Percentiles rank a stretch among this genome's conserved stretches.
Conservation (phyloP, 768 basidiomycete genomes). For the Leucosporidium yakuticum region DNA sequence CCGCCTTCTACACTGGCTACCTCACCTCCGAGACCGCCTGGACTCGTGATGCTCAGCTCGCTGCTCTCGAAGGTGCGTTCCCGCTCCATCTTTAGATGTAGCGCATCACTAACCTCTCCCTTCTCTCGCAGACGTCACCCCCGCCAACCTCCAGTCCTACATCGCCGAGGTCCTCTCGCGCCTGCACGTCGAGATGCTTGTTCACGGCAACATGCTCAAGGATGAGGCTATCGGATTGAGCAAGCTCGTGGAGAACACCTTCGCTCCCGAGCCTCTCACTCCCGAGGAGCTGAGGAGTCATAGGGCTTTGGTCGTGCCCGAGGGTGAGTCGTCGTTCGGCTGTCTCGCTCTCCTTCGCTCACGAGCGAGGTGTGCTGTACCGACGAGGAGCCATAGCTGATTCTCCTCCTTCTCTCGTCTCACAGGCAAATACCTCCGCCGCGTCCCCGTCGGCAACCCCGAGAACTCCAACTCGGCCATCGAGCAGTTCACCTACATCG, state of each 20-base stretch:
- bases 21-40: constrained; percentile 65
- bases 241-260: constrained; percentile 61
- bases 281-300: constrained; percentile 52
- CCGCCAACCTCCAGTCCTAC: constrained; percentile 64
- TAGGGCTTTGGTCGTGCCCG: constrained; percentile 59
- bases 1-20: constrained; percentile 69
- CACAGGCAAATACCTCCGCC: constrained; percentile 65
- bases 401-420: neutral
- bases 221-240: constrained; percentile 73
- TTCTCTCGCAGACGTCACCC: constrained; percentile 48
- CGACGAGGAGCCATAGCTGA: neutral
- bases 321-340: constrained; percentile 49
- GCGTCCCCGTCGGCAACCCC: constrained; percentile 64
- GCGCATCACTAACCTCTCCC: neutral
- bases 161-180: constrained; percentile 56
- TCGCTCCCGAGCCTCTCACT: constrained; percentile 56
- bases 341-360: neutral
- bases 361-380: neutral
- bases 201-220: constrained; percentile 75
- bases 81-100: neutral
- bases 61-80: constrained; percentile 65
- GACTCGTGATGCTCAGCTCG: constrained; percentile 69
- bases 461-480: constrained; percentile 81
- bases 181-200: constrained; percentile 64
- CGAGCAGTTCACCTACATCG: constrained; percentile 78